Percentiles rank a stretch among this genome's conserved stretches.
These are phyloP conservation scores for Quercus parvula DNA, from an alignment of 306 rosid genomes.

Conservation along the genomic window DNA sequence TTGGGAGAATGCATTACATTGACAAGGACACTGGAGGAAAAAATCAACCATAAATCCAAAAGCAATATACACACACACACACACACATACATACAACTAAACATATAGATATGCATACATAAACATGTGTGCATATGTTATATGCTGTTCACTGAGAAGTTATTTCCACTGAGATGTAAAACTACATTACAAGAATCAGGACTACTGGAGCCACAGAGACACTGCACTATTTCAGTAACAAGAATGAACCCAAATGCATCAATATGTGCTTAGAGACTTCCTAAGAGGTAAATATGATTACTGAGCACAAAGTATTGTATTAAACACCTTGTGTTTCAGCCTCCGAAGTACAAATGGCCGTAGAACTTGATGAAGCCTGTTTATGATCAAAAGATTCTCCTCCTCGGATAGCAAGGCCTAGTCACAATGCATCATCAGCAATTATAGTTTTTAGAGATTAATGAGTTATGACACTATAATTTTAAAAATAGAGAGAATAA, in stretches of 20 bases:
- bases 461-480: background rate
- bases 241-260: background rate
- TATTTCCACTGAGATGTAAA: background rate
- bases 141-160: too few species aligned
- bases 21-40: too few species aligned
- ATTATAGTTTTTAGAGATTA: slow-evolving; percentile 12
- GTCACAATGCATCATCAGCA: slow-evolving; percentile 26
- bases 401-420: slow-evolving; percentile 97
- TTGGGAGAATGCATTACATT: too few species aligned
- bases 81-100: too few species aligned
- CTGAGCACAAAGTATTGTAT: slow-evolving; percentile 8
- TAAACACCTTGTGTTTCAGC: slow-evolving; percentile 93
- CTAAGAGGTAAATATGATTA: slow-evolving; percentile 2
- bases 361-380: slow-evolving; percentile 97
- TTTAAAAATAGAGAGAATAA: background rate
- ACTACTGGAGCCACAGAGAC: background rate
- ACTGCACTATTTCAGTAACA: background rate
- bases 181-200: background rate
- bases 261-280: background rate
- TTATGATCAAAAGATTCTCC: slow-evolving; percentile 98
- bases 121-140: too few species aligned
- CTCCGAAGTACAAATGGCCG: slow-evolving; percentile 99
- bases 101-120: too few species aligned
- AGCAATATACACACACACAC: too few species aligned
- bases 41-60: too few species aligned